Percentiles rank a stretch among this genome's conserved stretches.
phyloP scores from a whole-genome alignment of 306 rosid genomes.

The Ziziphus jujuba region DNA sequence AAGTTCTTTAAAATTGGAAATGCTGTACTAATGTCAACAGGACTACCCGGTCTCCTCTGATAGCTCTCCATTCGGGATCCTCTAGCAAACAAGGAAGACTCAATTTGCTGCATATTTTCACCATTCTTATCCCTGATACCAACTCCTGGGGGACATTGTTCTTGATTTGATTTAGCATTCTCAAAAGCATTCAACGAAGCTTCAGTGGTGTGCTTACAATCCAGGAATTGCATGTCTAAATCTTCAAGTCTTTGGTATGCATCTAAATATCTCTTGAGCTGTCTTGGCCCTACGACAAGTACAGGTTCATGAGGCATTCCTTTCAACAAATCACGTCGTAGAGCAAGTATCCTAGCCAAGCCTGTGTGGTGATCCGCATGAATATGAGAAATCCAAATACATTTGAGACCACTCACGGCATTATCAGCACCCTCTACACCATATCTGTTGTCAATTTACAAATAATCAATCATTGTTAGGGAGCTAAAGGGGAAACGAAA shows the following conservation, averaged over 20 bases:
- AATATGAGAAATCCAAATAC: slow-evolving; percentile 94
- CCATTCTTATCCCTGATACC: slow-evolving; percentile 18
- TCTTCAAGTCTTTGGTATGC: slow-evolving; percentile 91
- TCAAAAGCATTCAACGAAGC: slow-evolving; percentile 51
- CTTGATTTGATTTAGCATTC: slow-evolving; percentile 11
- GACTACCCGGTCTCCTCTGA: slow-evolving; percentile 57
- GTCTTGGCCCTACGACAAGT: slow-evolving; percentile 83
- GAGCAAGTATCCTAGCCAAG: slow-evolving; percentile 82
- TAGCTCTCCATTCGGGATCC: slow-evolving; percentile 77
- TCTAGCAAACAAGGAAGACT: slow-evolving; percentile 59
- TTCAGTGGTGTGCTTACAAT: slow-evolving; percentile 66
- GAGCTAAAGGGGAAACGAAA: slow-evolving; percentile 2
- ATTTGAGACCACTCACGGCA: slow-evolving; percentile 62
- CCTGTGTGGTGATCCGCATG: slow-evolving; percentile 98
- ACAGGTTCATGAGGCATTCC: slow-evolving; percentile 76
- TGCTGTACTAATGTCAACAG: slow-evolving; percentile 44
- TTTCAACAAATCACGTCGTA: slow-evolving; percentile 64
- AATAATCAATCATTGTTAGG: slow-evolving; percentile 15
- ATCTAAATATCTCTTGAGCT: slow-evolving; percentile 72
- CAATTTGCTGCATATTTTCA: slow-evolving; percentile 35
- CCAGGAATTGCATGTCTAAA: slow-evolving; percentile 83
- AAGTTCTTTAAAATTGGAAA: slow-evolving; percentile 55
- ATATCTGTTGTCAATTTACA: slow-evolving; percentile 57
- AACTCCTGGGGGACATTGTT: slow-evolving; percentile 22
- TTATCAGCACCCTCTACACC: slow-evolving; percentile 81